Percentiles rank a stretch among this genome's conserved stretches.
phyloP scores from a whole-genome alignment of 129 eudicot genomes.

The Cynara cardunculus region DNA sequence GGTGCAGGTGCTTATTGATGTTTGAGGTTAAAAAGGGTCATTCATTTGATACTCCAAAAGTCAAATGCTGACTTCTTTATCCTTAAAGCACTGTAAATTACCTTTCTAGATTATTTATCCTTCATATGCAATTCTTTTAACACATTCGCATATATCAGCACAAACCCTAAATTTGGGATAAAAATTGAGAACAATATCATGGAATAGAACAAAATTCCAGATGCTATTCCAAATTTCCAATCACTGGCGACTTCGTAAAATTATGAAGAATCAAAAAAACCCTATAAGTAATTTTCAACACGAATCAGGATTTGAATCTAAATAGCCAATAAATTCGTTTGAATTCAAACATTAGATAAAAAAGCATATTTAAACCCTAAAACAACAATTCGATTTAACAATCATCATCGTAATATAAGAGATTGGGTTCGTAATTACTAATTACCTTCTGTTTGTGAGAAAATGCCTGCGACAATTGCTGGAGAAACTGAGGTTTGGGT shows the following conservation, averaged over 20 bases:
- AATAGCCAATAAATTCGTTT: not conserved
- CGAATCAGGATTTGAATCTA: constrained; percentile 8
- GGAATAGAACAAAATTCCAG: constrained; percentile 1
- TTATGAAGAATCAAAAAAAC: constrained; percentile 7
- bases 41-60: constrained; percentile 1
- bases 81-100: not conserved
- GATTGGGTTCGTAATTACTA: not conserved
- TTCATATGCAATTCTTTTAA: not conserved
- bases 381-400: constrained; percentile 6
- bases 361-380: not conserved
- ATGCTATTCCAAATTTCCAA: constrained; percentile 15
- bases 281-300: not conserved
- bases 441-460: constrained; percentile 35
- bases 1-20: not conserved
- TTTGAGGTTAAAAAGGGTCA: not conserved
- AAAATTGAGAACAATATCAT: not conserved
- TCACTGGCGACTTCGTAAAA: not conserved
- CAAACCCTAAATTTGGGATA: not conserved
- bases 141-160: not conserved
- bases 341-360: not conserved
- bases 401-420: not conserved
- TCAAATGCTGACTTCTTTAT: not conserved
- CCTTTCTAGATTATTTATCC: not conserved
- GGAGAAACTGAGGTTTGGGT: constrained; percentile 10
- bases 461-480: constrained; percentile 20